These are phyloP conservation scores for Triangularia verruculosa DNA, from an alignment of 2,329 filamentous ascomycete genomes.

Conservation along the genomic window DNA sequence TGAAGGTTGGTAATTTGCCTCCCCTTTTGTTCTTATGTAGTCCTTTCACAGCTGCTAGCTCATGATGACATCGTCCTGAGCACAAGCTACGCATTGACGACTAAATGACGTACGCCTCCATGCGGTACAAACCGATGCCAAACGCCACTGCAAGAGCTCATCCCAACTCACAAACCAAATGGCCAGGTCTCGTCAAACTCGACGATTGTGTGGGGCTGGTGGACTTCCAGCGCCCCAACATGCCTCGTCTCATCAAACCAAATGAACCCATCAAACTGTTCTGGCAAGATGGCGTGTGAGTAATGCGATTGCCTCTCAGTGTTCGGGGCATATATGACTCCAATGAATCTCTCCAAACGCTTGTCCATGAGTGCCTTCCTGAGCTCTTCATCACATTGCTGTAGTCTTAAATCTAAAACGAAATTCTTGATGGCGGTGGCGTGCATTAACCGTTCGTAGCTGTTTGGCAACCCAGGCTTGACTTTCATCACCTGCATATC, in stretches of 20 bases:
- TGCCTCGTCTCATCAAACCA: slow-evolving; percentile 49
- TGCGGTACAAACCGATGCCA: not conserved
- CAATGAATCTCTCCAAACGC: slow-evolving; percentile 50
- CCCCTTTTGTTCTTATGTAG: not conserved
- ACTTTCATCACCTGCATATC: slow-evolving; percentile 50
- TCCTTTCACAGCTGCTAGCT: not conserved
- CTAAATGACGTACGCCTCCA: not conserved
- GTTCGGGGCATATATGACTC: slow-evolving; percentile 50
- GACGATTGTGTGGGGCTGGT: slow-evolving; percentile 42
- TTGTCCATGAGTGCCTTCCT: slow-evolving; percentile 36
- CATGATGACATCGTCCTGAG: not conserved
- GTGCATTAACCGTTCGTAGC: slow-evolving; percentile 49
- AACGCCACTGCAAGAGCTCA: not conserved
- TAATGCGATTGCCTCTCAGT: slow-evolving; percentile 50
- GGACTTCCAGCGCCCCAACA: slow-evolving; percentile 43
- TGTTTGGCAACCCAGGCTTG: slow-evolving; percentile 42
- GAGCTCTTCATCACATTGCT: slow-evolving; percentile 34
- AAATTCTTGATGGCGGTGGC: slow-evolving; percentile 44
- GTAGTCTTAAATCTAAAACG: slow-evolving; percentile 44
- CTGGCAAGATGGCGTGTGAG: slow-evolving; percentile 41
- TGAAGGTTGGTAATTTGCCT: not conserved
- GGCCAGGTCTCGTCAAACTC: slow-evolving; percentile 49
- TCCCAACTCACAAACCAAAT: slow-evolving; percentile 42
- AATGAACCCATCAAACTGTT: slow-evolving; percentile 49
- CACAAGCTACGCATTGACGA: not conserved